Base-by-base conservation (phyloP, 306 rosid species). In the Hippophae gyantsensis region DNA sequence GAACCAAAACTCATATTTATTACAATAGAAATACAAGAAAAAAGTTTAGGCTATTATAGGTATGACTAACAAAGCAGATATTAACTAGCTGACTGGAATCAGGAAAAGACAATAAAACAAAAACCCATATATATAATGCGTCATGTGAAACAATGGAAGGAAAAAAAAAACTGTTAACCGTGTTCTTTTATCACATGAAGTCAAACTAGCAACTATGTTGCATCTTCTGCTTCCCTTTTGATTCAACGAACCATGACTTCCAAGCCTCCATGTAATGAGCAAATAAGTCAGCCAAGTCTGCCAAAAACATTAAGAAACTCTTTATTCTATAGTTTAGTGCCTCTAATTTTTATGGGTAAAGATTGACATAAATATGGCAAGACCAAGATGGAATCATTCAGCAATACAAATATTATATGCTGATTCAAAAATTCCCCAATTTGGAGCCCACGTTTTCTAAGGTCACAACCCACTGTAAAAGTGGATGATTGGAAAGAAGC, bases 261-360 rank as follows among this genome's bases (percentile, higher is more conserved):
- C 80, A 71, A 9, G 82, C 80, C 63, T 79, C 82, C 80, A 54
- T 56, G 75, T 73, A 82, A 76, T 76, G 80, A 53, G 76, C 71
- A 74, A 76, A 83, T 45, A 76, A 69, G 61, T 74, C 77, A 23
- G 54, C 53, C 32, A 74, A 32, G 44, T 75, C 86, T 65, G 76
- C 57, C 60, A 67, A 48, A 48, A 56, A 42, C 66, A 68, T 38
- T 53, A 61, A 61, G 58, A 65, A 65, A 66, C 57, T 52, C 56
- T 38, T 63, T 52, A 56, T 63, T 48, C 32, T 64, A 64, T 51
- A 67, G 42, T 65, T 68, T 52, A 55, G 58, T 55, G 43, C 59
- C 52, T 57, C 63, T 60, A 65, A 12, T 13, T 43, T 25, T 14
- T 40, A 18, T 41, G 26, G 12, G 53, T 27, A 47, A 26, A 57